Conservation (phyloP, 2,329 filamentous ascomycete species). For the Triangularia verruculosa region DNA sequence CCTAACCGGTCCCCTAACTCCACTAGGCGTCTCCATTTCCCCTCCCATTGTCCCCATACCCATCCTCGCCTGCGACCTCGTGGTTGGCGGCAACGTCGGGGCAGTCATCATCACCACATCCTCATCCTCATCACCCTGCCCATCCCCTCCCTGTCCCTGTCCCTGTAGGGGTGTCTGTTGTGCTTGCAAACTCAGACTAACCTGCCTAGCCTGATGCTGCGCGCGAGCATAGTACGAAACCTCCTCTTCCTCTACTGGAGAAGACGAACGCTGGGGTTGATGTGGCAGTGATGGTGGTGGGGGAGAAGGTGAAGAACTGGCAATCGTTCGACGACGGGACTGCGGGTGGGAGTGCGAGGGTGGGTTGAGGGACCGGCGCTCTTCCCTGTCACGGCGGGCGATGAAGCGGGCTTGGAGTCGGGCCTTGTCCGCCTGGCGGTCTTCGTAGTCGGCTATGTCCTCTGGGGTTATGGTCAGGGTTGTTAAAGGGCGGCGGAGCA, state of each 20-base stretch:
- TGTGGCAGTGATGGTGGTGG: not conserved
- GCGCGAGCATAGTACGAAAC: not conserved
- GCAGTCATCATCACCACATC: not conserved
- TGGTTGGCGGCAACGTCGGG: not conserved
- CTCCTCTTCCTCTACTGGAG: conserved; percentile 3
- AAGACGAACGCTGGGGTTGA: not conserved
- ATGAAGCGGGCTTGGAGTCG: not conserved
- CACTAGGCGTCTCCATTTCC: not conserved
- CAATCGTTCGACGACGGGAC: not conserved
- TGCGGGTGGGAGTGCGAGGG: too few relatives aligned
- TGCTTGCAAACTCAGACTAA: not conserved
- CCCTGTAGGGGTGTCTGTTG: not conserved
- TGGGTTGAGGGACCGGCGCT: not conserved
- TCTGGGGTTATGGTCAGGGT: conserved; percentile 65
- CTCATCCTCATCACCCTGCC: not conserved
- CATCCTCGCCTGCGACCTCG: not conserved
- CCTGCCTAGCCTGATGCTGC: not conserved
- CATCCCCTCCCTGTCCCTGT: not conserved
- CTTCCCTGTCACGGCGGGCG: not conserved
- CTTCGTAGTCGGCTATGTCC: conserved; percentile 69
- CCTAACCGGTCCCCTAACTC: not conserved
- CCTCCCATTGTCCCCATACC: not conserved
- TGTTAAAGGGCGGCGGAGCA: conserved; percentile 57
- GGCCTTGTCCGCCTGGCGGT: conserved; percentile 46
- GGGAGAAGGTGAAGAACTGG: not conserved